Evolutionary conservation across 2,329 filamentous ascomycete species (phyloP), one percentile per base, ranked within the genome.

Genomic region (Tolypocladium capitatum): DNA sequence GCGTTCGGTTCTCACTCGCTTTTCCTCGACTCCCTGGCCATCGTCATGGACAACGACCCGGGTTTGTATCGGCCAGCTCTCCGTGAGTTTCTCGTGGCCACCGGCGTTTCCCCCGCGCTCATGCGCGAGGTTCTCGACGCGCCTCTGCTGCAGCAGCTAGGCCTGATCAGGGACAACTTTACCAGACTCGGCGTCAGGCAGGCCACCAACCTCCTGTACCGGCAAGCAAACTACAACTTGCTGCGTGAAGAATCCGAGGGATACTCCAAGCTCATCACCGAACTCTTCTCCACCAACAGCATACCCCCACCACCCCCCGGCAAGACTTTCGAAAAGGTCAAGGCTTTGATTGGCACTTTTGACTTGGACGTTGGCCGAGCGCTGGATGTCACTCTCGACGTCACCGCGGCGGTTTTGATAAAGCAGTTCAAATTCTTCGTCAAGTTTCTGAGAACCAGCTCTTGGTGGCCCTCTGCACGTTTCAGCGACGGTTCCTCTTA

Each of bases 141-240:
- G 6, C 74, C 81, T 18, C 68, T 94, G 9, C 71, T 97, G 11
- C 79, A 85, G 57, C 76, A 83, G 28, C 69, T 96, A 14, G 84
- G 85, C 10, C 72, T 98, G 40, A 86, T 95, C 44, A 80, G 89
- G 45, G 80, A 84, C n/a, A 91, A 83, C 6, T 98, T 97, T 63
- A 73, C 78, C 49, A 83, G 83, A 55, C 80, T 92, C 61, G 84
- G 84, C 16, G 89, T 95, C 54, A 83, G 91, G 48, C 89, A 94
- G 60, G 86, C 90, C 44, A 98, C 92, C 8, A 94, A 96, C 57
- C 74, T 92, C 5, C 76, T 98, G 1, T 98, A 98, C 64, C 84
- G 90, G 51, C 92, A 97, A 66, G 88, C 91, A 14, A 97, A 95
- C 64, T 97, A 95, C 71, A 98, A 98, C 59, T 71, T 98, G 8